Base-by-base conservation (phyloP, 2,329 filamentous ascomycete species). In the Sporothrix globosa region DNA sequence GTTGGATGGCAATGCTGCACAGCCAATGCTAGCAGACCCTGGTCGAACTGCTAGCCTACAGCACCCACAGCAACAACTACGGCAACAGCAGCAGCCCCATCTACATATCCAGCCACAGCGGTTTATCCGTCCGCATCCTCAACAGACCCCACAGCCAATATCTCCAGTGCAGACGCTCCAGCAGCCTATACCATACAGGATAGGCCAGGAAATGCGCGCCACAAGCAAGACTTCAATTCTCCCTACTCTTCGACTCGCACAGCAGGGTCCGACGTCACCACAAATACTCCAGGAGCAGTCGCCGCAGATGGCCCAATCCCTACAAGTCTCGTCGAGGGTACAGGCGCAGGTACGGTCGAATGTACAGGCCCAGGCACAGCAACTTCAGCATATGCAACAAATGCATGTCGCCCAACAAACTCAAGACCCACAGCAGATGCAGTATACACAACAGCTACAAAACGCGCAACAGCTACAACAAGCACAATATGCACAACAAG, bases 401-500 rank as follows among this genome's bases (percentile, higher is more conserved):
- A 34, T 66, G 14, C 73, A 70, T 44, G 11, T 14, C 11, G 41
- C 41, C 21, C 68, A 67, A 11, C 60, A 53, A 11, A 70, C 63
- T 39, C 60, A 58, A n/a, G 52, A 46, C 13, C 41, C 58, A 10
- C 72, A 72, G 19, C 70, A 70, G 46, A 58, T 48, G 6, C 68
- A 68, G 27, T 70, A 66, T 14, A 66, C 69, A n/a, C 73, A 73
- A 19, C 72, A 72, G 11, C 58, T 50, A 63, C 63, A 66, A 7
- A 30, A 21, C 2, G 9, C 9, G 2, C 44, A 53, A 7, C 46
- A 48, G 44, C 2, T 1, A 14, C 46, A 61, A 19, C 53, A n/a
- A 10, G 24, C 6, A 39, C 46, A 27, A 44, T 68, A 44, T 5
- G 3, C 30, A 17, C 72, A 68, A 21, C 72, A 67, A 50, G 9